Conservation (phyloP, 441 rosid species). For the Sinapis alba region DNA sequence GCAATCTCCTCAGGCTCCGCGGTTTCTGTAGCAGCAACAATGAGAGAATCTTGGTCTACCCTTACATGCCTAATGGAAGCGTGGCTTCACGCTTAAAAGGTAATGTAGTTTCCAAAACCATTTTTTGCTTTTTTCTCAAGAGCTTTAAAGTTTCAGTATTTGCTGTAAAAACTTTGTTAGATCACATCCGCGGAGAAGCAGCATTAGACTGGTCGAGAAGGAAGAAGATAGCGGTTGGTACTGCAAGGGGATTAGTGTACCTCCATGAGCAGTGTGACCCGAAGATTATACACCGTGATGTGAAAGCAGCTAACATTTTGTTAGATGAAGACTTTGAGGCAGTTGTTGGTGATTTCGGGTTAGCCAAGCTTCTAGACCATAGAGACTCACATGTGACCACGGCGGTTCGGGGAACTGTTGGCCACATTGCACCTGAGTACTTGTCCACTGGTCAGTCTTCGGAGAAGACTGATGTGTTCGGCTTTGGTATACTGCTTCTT, state of each 20-base stretch:
- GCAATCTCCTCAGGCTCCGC: slow-evolving; percentile 88
- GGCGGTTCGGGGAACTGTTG: slow-evolving; percentile 71
- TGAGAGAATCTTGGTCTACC: slow-evolving; percentile 91
- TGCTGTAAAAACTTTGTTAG: too few species aligned
- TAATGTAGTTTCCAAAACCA: slow-evolving; percentile 28
- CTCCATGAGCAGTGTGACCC: slow-evolving; percentile 71
- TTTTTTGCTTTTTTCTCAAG: neutral
- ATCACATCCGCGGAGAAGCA: slow-evolving; percentile 65
- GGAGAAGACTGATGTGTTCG: slow-evolving; percentile 77
- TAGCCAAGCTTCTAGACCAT: slow-evolving; percentile 65
- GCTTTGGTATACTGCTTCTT: slow-evolving; percentile 52
- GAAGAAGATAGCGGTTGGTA: slow-evolving; percentile 86
- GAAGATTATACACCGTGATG: slow-evolving; percentile 67
- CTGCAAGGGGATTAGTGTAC: slow-evolving; percentile 86
- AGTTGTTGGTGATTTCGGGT: slow-evolving; percentile 72
- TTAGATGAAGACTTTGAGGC: slow-evolving; percentile 71
- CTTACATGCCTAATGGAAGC: slow-evolving; percentile 95
- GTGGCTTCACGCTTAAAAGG: slow-evolving; percentile 92
- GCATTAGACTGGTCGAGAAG: slow-evolving; percentile 85
- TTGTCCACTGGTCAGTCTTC: slow-evolving; percentile 67
- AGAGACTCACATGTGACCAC: slow-evolving; percentile 68
- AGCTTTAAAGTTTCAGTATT: neutral
- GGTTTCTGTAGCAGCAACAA: slow-evolving; percentile 91
- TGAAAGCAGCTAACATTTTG: slow-evolving; percentile 71
- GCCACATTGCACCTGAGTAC: slow-evolving; percentile 72